Evolutionary conservation across 208 protist species (phyloP), one percentile per base, ranked within the genome.

Genomic region (Trypanosoma avium): DNA sequence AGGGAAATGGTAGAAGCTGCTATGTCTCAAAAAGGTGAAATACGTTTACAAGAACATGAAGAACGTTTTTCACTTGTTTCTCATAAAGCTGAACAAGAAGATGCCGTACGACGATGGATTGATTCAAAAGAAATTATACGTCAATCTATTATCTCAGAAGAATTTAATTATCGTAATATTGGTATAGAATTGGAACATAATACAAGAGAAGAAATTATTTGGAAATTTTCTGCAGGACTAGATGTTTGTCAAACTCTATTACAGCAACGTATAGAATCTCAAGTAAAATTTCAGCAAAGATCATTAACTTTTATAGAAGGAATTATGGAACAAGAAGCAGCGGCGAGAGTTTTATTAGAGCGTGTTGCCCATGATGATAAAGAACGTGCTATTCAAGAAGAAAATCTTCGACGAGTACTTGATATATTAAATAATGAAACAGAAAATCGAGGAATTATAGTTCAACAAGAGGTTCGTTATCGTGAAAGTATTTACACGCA

Each of bases 31-130:
- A 60, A 73, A 22, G 59, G 38, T 13, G 52, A 42, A 17, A 63
- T 86, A n/a, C 47, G 46, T 4, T 65, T 62, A 9, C 67, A 61
- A 38, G 86, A 92, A 57, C 82, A 77, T 45, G 58, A 84, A 5
- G 70, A 73, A 15, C 77, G 79, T 29, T 79, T 84, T 80, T 33
- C 36, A 35, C 55, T 89, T 4, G 40, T 81, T 15, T 75, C 77
- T 7, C n/a, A 30, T 0, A 88, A 81, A 72, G 72, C 77, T 4
- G 67, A 75, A 29, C 42, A 82, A 4, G 82, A 87, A 46, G 70
- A 79, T 53, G 26, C 52, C 10, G 70, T 88, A 32, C 60, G 63
- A 38, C 86, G 65, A 10, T 74, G 64, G 73, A 62, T 65, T 27
- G 73, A 65, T 42, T 36, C 59, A 12, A 74, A 73, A 61, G 61